Evolutionary conservation across 371 early-diverging fungal genomes (phyloP), one percentile per base, ranked within the genome.

Genomic region (Batkoa obscura): DNA sequence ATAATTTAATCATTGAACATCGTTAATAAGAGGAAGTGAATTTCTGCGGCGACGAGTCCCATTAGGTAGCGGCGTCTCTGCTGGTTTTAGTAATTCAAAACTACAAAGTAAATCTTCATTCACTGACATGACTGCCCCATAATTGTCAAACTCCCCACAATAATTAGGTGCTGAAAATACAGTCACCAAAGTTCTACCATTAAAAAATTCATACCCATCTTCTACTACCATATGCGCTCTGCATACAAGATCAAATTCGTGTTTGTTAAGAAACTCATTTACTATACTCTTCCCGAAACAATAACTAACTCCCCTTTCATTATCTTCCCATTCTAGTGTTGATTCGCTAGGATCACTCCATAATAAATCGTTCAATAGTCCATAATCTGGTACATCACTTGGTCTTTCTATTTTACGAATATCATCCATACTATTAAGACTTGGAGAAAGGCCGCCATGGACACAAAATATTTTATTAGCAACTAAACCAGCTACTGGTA

Each of bases 81-180:
- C 83, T 23, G 86, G 86, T 64, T 85, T 85, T 57, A 85, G 66
- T 57, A 85, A 80, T 80, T 83, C 58, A n/a, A 38, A 48, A 47
- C 50, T 54, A 66, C 98, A 97, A 64, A 92, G 76, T 57, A 97
- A 72, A 42, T 90, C 84, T 58, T 90, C 85, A 62, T 88, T 88
- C n/a, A 97, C 94, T 59, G 84, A 86, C 95, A 99, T 93, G 78
- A 99, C 92, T 3, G 94, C 97, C 10, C 93, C 98, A 1, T 92
- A 85, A 67, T 93, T 94, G 61, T 88, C 92, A 62, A 90, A 93
- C 72, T 89, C 90, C 50, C 91, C 92, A 67, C 93, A 93, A 66
- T 93, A 94, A 67, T 94, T 93, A 49, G 95, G 94, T 15, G 94
- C 94, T 34, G 88, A 88, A 64, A 94, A 96, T 52, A 96, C 64